Percentiles rank a stretch among this genome's conserved stretches.
These are phyloP conservation scores for Cladosporium sp. DNA, from an alignment of 2,329 filamentous ascomycete species.

Conservation along the genomic window DNA sequence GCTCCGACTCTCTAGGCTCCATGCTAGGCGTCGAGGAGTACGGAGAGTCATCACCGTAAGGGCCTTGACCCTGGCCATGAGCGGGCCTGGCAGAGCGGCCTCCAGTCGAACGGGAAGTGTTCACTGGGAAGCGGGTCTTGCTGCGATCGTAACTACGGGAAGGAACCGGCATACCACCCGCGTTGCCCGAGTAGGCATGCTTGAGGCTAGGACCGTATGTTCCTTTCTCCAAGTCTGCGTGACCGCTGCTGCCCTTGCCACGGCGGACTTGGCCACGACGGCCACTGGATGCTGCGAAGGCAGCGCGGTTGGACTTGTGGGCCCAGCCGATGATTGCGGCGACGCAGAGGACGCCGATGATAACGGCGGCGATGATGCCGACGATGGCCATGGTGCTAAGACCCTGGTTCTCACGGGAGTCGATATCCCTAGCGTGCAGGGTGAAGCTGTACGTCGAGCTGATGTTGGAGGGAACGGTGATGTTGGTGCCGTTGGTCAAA, in stretches of 20 bases:
- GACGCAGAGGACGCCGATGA: background rate
- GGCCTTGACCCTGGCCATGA: background rate
- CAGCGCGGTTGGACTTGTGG: background rate
- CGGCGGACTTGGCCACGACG: background rate
- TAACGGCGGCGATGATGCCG: background rate
- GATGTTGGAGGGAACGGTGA: background rate
- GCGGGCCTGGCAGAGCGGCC: no score
- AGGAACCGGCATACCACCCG: no score
- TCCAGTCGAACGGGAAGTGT: no score
- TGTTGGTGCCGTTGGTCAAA: background rate
- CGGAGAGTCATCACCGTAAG: background rate
- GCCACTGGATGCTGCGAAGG: background rate
- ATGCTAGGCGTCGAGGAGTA: background rate
- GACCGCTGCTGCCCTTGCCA: background rate
- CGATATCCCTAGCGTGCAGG: background rate
- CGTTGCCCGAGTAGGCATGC: no score
- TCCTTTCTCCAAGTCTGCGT: no score
- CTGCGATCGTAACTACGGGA: no score
- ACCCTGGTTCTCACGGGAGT: background rate
- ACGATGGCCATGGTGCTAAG: background rate
- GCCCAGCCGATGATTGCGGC: background rate
- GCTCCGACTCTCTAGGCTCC: background rate
- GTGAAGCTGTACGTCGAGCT: background rate
- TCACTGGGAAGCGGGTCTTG: no score
- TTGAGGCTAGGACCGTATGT: no score